Evolutionary conservation across 805 yeast species (phyloP).

Genomic region (Candida adriatica): DNA sequence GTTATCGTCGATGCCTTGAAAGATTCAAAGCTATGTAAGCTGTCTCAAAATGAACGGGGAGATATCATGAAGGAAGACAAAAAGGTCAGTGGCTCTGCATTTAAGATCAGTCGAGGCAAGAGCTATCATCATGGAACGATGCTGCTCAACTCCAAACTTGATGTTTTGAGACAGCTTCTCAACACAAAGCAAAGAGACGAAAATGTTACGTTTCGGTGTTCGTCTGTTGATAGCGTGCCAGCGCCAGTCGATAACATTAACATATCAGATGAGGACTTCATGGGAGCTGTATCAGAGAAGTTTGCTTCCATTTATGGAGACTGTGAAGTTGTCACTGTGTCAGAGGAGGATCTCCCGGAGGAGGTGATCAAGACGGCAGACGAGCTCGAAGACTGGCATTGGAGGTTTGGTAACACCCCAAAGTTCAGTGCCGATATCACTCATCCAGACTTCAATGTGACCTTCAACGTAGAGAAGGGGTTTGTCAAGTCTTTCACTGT

Average conservation of each 20-base stretch:
- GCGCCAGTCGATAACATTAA: conserved; percentile 70
- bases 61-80: conserved; percentile 52
- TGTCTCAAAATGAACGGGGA: conserved; percentile 65
- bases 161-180: conserved; percentile 52
- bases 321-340: conserved; percentile 24
- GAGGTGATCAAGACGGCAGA: conserved; percentile 35
- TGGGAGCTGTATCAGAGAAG: conserved; percentile 26
- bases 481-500: conserved; percentile 21
- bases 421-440: conserved; percentile 49
- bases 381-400: conserved; percentile 52
- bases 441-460: conserved; percentile 27
- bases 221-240: conserved; percentile 66
- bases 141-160: conserved; percentile 64
- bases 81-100: conserved; percentile 92
- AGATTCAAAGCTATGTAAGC: conserved; percentile 7
- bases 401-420: conserved; percentile 78
- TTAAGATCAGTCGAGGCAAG: conserved; percentile 70
- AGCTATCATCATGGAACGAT: conserved; percentile 96
- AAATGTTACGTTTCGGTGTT: conserved; percentile 32
- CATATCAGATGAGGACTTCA: conserved; percentile 38
- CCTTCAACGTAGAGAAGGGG: conserved; percentile 48
- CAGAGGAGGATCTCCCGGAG: conserved; percentile 22
- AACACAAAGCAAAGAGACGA: conserved; percentile 34
- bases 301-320: conserved; percentile 23
- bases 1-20: conserved; percentile 34